Evolutionary conservation across 495 filamentous ascomycete genomes (phyloP).

Genomic region (Aspergillus ostianus): DNA sequence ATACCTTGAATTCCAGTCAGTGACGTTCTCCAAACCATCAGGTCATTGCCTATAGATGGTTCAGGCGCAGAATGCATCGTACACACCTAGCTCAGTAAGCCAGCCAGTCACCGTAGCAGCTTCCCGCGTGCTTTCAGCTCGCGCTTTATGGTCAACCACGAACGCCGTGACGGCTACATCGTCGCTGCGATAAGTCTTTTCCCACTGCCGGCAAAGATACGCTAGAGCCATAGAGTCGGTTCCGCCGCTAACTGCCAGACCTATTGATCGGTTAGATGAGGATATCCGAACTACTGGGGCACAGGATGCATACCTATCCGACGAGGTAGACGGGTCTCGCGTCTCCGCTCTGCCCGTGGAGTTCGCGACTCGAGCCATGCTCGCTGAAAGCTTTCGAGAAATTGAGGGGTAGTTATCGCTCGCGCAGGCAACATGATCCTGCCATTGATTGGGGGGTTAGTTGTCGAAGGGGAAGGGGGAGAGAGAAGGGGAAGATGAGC

Average conservation of each 20-base stretch:
- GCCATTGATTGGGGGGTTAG: conserved; percentile 14
- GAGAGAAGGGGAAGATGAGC: neutral
- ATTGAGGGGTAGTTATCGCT: conserved; percentile 52
- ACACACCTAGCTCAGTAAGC: conserved; percentile 44
- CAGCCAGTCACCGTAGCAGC: conserved; percentile 57
- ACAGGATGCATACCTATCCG: conserved; percentile 18
- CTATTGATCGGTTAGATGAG: conserved; percentile 41
- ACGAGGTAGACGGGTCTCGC: conserved; percentile 14
- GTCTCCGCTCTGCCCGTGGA: conserved; percentile 16
- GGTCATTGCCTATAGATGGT: neutral
- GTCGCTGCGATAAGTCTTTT: conserved; percentile 23
- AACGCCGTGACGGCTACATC: conserved; percentile 55
- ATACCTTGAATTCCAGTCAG: conserved; percentile 41
- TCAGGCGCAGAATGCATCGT: conserved; percentile 1
- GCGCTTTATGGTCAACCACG: conserved; percentile 76
- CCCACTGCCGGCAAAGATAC: conserved; percentile 58
- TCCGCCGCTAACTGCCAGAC: conserved; percentile 85
- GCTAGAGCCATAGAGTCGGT: conserved; percentile 96
- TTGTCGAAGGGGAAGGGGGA: neutral
- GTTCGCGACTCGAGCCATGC: conserved; percentile 44
- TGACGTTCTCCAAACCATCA: neutral
- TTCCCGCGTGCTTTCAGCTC: conserved; percentile 66
- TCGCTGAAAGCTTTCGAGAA: conserved; percentile 49
- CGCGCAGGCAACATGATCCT: conserved; percentile 8
- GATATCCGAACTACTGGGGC: too few relatives aligned